A percentile compares a stretch with the other conserved stretches of the same genome.
These are phyloP conservation scores for Penicillium canariense DNA, from an alignment of 495 filamentous ascomycete genomes.

Conservation along the genomic window DNA sequence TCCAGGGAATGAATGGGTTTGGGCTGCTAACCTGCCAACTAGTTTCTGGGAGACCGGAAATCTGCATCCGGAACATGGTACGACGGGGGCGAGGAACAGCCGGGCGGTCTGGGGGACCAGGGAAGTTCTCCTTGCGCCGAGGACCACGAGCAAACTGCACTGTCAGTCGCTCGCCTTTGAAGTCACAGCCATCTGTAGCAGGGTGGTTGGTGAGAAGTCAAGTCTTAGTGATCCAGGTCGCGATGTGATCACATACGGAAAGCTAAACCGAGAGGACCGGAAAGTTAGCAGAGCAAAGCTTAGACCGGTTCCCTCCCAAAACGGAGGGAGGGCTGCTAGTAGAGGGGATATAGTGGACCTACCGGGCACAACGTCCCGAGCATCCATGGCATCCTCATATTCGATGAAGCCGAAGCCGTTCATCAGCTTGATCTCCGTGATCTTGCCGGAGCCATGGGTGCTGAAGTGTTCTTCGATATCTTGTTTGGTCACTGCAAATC, in stretches of 20 bases:
- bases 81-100: slow-evolving; percentile 83
- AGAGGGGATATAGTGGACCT: too few species aligned
- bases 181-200: slow-evolving; percentile 84
- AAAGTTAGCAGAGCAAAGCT: slow-evolving; percentile 15
- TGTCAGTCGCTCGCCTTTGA: slow-evolving; percentile 94
- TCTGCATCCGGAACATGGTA: slow-evolving; percentile 93
- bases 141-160: slow-evolving; percentile 96
- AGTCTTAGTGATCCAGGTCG: neutral
- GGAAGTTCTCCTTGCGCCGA: slow-evolving; percentile 78
- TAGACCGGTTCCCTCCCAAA: neutral
- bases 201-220: slow-evolving; percentile 3
- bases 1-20: slow-evolving; percentile 53
- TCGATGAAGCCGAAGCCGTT: slow-evolving; percentile 99
- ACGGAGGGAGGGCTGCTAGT: neutral
- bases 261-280: slow-evolving; percentile 30
- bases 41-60: slow-evolving; percentile 97
- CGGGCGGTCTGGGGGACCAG: slow-evolving; percentile 65
- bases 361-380: slow-evolving; percentile 96
- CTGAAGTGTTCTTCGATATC: slow-evolving; percentile 96
- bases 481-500: slow-evolving; percentile 78
- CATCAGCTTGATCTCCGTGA: slow-evolving; percentile 99
- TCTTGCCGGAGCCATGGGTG: slow-evolving; percentile 91
- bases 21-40: slow-evolving; percentile 99
- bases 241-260: slow-evolving; percentile 47
- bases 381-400: slow-evolving; percentile 96